Conservation (phyloP, 2,329 filamentous ascomycete genomes). For the Talaromyces atroroseus region DNA sequence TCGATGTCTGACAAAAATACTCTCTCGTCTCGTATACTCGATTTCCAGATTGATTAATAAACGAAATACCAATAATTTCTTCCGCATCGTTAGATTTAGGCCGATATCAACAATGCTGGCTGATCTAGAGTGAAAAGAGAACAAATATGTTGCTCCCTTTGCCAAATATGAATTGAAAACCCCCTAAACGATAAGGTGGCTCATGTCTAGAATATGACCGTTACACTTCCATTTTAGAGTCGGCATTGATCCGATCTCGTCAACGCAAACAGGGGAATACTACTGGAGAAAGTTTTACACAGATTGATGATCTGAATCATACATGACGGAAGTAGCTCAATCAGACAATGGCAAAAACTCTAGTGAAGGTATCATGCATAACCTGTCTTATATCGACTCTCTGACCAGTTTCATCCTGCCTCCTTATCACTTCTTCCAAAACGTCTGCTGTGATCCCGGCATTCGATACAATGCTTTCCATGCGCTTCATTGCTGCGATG, state of each 20-base stretch:
- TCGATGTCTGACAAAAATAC: not conserved
- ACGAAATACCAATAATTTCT: too few relatives aligned
- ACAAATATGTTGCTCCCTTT: not conserved
- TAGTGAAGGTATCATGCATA: constrained; percentile 44
- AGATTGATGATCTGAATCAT: too few relatives aligned
- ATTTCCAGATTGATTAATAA: too few relatives aligned
- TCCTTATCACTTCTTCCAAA: constrained; percentile 33
- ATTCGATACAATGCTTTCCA: constrained; percentile 36
- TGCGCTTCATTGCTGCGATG: constrained; percentile 41
- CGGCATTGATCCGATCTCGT: not conserved
- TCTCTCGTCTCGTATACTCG: not conserved
- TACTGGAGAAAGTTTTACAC: too few relatives aligned
- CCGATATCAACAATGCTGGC: not conserved
- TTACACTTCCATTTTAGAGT: not conserved
- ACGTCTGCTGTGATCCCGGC: constrained; percentile 37
- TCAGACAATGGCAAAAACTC: constrained; percentile 51
- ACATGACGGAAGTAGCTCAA: not conserved
- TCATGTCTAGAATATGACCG: not conserved
- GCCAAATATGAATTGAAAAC: not conserved
- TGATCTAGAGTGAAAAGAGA: not conserved
- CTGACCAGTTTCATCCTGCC: constrained; percentile 32
- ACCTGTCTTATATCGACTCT: constrained; percentile 36
- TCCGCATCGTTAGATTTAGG: too few relatives aligned
- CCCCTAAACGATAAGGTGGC: not conserved
- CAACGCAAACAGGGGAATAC: too few relatives aligned